Base-by-base conservation (phyloP, 2,329 filamentous ascomycete genomes). In the Aspergillus candidus region DNA sequence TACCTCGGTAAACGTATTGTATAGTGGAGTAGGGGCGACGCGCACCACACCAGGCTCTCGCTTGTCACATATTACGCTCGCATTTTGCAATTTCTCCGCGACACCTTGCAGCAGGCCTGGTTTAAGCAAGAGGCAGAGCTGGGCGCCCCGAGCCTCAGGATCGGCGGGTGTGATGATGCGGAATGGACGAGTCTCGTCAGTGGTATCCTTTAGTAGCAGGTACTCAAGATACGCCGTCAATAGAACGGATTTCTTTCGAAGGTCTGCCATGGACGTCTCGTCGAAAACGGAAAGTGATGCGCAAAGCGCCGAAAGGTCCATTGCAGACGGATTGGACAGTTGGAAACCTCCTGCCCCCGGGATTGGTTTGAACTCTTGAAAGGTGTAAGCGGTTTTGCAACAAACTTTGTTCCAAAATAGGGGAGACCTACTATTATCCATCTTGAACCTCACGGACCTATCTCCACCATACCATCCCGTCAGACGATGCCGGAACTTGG, bases 381-480 rank as follows among this genome's bases (percentile, higher is more conserved):
- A 10, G 4, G 6, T 27, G 22, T 27, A 10, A 27, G 22, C 22
- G 22, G 7, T 27, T 27, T 5, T 27, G 22, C 22, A 27, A 7
- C 22, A 27, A 2, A 27, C 6, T 10, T 10, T 27, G 22, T 27
- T 10, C 7, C 22, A 10, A 27, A 27, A 27, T 6, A 3, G 8
- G 8, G 22, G 22, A 7, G 18, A 58, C 62, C 47, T 48, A 56
- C 64, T 72, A 66, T 87, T 89, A 47, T 82, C 80, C 88, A 94
- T 94, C 59, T 80, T 78, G 71, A 94, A 93, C 27, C 88, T 75
- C 41, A 81, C 80, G 29, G 71, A 70, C 63, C 87, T 86, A 63
- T 88, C 83, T 37, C 82, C 84, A 36, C 88, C 88, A 72, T 90
- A 94, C 88, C 88, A 94, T 22, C 88, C 88, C 30, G 78, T 75